These are phyloP conservation scores for Alternaria metachromatica DNA, from an alignment of 2,329 filamentous ascomycete species.

Conservation along the genomic window DNA sequence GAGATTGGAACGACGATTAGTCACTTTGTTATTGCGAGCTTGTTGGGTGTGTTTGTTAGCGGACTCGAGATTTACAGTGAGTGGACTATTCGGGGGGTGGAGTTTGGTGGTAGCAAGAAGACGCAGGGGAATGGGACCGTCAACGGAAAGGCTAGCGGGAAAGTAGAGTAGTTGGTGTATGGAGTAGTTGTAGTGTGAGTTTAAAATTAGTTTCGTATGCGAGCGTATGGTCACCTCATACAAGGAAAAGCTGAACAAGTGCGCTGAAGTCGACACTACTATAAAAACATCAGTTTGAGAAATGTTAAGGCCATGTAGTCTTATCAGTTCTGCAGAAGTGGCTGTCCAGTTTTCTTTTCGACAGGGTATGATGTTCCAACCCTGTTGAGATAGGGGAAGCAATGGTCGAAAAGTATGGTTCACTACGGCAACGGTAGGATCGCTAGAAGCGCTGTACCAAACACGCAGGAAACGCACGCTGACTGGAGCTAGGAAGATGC, in stretches of 20 bases:
- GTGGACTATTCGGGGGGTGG: slow-evolving; percentile 79
- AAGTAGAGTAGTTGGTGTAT: slow-evolving; percentile 2
- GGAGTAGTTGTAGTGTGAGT: not conserved
- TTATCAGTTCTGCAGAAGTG: not conserved
- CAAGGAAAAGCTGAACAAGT: not conserved
- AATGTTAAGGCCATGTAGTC: not conserved
- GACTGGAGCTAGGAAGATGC: not conserved
- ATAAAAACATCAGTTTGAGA: not conserved
- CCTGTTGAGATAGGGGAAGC: not conserved
- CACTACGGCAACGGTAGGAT: not conserved
- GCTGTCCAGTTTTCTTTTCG: not conserved
- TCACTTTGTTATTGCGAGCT: slow-evolving; percentile 91
- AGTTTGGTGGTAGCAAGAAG: slow-evolving; percentile 58
- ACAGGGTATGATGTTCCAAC: not conserved
- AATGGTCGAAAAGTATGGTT: not conserved
- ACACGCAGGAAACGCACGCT: not conserved
- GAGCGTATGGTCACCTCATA: not conserved
- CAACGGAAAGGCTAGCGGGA: slow-evolving; percentile 2
- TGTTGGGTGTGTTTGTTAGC: slow-evolving; percentile 89
- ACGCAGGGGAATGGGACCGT: slow-evolving; percentile 3
- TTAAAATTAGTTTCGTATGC: not conserved
- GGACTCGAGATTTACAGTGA: slow-evolving; percentile 85
- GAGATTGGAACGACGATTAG: slow-evolving; percentile 97
- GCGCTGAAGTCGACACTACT: not conserved
- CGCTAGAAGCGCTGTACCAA: not conserved